phyloP scores from a whole-genome alignment of 305 asterid species.

The Solanum hybrid region DNA sequence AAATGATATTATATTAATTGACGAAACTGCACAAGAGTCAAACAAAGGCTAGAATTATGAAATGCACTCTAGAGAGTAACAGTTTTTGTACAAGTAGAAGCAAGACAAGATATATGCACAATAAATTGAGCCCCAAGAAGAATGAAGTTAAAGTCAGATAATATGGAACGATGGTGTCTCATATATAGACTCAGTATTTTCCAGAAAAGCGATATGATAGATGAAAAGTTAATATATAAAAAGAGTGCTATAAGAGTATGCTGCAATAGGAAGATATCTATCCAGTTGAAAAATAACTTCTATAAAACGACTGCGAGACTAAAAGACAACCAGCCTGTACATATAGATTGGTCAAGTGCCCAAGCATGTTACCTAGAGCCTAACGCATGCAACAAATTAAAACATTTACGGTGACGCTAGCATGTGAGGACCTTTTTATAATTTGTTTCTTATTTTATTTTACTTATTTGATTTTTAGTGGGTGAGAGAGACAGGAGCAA shows the following conservation, averaged over 20 bases:
- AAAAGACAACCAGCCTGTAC: not conserved
- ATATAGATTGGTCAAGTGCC: not conserved
- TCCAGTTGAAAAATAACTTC: not conserved
- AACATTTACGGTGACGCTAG: not conserved
- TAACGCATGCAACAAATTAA: not conserved
- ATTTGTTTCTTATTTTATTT: not conserved
- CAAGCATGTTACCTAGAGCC: constrained; percentile 1
- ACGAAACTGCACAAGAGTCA: not conserved
- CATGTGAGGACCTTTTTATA: not conserved
- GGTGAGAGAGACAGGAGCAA: not conserved
- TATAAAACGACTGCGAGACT: not conserved
- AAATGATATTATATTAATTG: not conserved
- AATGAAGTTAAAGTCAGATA: not conserved
- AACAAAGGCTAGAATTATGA: not conserved
- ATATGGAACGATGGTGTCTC: not conserved
- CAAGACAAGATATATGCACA: not conserved
- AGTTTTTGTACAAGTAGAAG: not conserved
- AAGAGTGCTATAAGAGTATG: not conserved
- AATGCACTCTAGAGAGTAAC: not conserved
- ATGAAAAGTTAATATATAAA: not conserved
- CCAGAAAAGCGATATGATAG: not conserved
- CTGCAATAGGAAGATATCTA: not conserved
- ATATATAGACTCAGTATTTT: not conserved
- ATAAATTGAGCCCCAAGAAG: not conserved
- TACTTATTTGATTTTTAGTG: not conserved